A percentile compares a stretch with the other conserved stretches of the same genome.
phyloP scores from a whole-genome alignment of 2,329 filamentous ascomycete species.

The Mycocentrospora acerina region DNA sequence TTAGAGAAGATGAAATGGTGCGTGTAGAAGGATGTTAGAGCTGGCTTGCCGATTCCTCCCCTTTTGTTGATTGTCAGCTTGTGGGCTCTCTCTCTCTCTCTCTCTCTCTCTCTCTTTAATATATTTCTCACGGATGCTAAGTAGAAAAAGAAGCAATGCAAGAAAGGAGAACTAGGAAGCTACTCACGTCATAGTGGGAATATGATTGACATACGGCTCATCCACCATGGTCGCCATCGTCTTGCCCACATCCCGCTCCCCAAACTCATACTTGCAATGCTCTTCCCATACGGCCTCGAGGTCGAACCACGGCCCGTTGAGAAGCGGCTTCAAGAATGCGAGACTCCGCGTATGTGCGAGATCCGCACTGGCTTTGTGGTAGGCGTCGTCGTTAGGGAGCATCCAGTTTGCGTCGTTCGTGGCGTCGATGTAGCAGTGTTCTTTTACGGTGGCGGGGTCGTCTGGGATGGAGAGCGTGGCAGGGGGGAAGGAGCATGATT shows the following conservation, averaged over 20 bases:
- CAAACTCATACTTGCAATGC: slow-evolving; percentile 72
- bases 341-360: slow-evolving; percentile 68
- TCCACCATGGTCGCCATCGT: slow-evolving; percentile 83
- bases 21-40: slow-evolving; percentile 67
- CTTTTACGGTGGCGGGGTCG: slow-evolving; percentile 19
- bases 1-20: slow-evolving; percentile 77
- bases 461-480: slow-evolving; percentile 11
- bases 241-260: slow-evolving; percentile 64
- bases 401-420: slow-evolving; percentile 27
- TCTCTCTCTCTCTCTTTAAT: too few species aligned
- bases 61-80: too few species aligned
- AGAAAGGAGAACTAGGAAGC: background rate
- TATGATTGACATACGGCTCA: slow-evolving; percentile 77
- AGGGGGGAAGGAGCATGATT: slow-evolving; percentile 25
- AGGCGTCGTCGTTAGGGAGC: slow-evolving; percentile 30
- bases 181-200: slow-evolving; percentile 61
- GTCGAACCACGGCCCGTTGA: slow-evolving; percentile 69
- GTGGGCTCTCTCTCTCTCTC: too few species aligned
- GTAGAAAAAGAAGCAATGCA: background rate
- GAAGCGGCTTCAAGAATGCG: slow-evolving; percentile 63
- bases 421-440: slow-evolving; percentile 27
- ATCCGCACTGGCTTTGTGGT: slow-evolving; percentile 55
- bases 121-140: background rate
- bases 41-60: slow-evolving; percentile 67
- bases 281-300: slow-evolving; percentile 79